Percentiles rank a stretch among this genome's conserved stretches.
These are phyloP conservation scores for Cryptococcus amylolentus DNA, from an alignment of 1,284 basidiomycete genomes.

Conservation along the genomic window DNA sequence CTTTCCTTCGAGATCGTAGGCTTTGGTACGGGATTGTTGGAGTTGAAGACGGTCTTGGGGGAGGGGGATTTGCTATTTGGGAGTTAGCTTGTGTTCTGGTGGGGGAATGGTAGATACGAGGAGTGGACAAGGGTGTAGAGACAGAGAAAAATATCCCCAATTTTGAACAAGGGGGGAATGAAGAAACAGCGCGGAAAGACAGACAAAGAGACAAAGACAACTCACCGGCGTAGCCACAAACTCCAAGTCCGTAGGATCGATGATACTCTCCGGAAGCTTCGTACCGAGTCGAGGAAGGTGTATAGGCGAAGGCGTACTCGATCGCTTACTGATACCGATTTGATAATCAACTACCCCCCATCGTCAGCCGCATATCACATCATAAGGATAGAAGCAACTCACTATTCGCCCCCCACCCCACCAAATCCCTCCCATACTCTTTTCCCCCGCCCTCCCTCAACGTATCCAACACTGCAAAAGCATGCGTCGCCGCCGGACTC, in stretches of 20 bases:
- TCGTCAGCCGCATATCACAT: too few species aligned
- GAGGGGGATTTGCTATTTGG: slow-evolving; percentile 42
- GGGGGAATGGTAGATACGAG: neutral
- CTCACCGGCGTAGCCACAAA: neutral
- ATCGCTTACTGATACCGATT: slow-evolving; percentile 78
- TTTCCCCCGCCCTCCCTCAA: slow-evolving; percentile 22
- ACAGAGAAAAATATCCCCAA: slow-evolving; percentile 11
- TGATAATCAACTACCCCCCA: slow-evolving; percentile 59
- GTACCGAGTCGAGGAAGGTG: slow-evolving; percentile 55
- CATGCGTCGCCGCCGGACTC: slow-evolving; percentile 56
- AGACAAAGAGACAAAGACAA: neutral
- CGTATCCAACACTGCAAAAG: slow-evolving; percentile 71
- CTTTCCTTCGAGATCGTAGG: slow-evolving; percentile 64
- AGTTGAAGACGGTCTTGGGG: slow-evolving; percentile 51
- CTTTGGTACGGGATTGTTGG: slow-evolving; percentile 48
- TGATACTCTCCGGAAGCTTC: slow-evolving; percentile 35
- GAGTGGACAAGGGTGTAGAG: neutral
- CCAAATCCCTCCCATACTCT: slow-evolving; percentile 54
- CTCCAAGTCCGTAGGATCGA: neutral
- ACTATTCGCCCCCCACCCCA: slow-evolving; percentile 54
- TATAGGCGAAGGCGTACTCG: slow-evolving; percentile 67
- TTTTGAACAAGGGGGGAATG: neutral
- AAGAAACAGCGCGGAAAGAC: neutral
- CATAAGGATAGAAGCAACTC: too few species aligned
- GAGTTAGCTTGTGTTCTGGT: neutral